Conservation (phyloP, 139 green algal species). For the Raphidocelis subcapitata region DNA sequence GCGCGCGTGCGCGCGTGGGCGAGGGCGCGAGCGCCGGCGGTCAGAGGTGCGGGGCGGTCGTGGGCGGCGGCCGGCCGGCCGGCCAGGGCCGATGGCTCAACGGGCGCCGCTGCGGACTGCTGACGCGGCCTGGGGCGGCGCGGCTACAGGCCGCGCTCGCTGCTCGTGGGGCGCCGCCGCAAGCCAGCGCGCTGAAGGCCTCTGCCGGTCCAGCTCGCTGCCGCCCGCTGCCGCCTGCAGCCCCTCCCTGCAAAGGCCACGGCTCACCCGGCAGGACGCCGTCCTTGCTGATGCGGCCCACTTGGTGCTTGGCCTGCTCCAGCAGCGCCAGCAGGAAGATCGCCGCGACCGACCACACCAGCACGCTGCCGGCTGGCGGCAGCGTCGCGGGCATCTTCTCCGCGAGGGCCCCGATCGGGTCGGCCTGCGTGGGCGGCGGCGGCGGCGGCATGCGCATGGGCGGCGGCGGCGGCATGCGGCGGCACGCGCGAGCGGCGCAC, state of each 20-base stretch:
- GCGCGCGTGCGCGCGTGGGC: neutral
- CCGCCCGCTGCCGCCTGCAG: neutral
- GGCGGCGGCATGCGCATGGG: no score
- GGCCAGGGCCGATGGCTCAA: no score
- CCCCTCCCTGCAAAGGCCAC: neutral
- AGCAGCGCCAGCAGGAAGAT: slow-evolving; percentile 6
- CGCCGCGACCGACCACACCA: slow-evolving; percentile 13
- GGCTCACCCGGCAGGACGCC: slow-evolving; percentile 15
- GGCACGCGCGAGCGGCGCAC: no score
- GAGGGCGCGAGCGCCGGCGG: neutral
- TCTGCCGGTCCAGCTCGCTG: no score
- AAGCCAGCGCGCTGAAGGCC: no score
- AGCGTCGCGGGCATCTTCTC: neutral
- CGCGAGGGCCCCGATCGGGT: no score
- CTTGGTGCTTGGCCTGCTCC: slow-evolving; percentile 24
- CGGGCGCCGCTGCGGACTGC: neutral
- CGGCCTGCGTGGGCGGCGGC: no score
- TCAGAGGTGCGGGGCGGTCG: neutral
- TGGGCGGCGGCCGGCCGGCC: no score
- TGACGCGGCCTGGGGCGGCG: neutral
- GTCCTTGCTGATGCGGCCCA: slow-evolving; percentile 7
- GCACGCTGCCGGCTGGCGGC: slow-evolving; percentile 7
- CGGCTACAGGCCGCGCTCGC: neutral
- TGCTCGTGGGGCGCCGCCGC: neutral
- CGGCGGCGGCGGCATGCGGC: no score